These are phyloP conservation scores for Cucurbitaria berberidis DNA, from an alignment of 2,329 filamentous ascomycete genomes.

Conservation along the genomic window DNA sequence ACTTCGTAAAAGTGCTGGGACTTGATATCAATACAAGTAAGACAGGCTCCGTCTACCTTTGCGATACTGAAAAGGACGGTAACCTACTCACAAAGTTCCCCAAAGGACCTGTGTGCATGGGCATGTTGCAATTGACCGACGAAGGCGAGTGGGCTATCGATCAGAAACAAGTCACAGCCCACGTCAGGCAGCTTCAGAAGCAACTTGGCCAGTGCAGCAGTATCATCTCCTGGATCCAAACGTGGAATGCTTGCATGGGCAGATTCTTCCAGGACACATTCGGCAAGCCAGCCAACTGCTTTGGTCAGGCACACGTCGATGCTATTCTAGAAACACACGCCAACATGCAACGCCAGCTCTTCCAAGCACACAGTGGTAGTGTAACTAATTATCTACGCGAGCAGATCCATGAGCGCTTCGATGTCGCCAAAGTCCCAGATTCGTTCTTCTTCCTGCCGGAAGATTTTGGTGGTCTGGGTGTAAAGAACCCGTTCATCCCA, in stretches of 20 bases:
- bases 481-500: conserved; percentile 57
- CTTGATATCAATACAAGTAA: conserved; percentile 65
- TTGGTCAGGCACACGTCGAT: conserved; percentile 62
- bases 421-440: conserved; percentile 50
- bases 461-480: conserved; percentile 54
- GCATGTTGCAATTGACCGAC: conserved; percentile 61
- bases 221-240: conserved; percentile 65
- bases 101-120: conserved; percentile 62
- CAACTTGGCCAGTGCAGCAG: conserved; percentile 64
- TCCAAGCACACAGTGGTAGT: conserved; percentile 49
- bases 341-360: conserved; percentile 60
- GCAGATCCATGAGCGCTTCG: conserved; percentile 50
- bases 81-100: conserved; percentile 52
- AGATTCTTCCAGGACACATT: conserved; percentile 66
- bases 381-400: conserved; percentile 60
- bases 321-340: conserved; percentile 60
- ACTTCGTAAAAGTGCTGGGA: conserved; percentile 63
- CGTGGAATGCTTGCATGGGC: conserved; percentile 65
- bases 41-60: conserved; percentile 59
- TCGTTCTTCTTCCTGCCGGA: conserved; percentile 57
- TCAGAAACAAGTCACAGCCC: conserved; percentile 62
- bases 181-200: conserved; percentile 64
- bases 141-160: conserved; percentile 66
- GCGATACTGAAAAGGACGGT: conserved; percentile 27
- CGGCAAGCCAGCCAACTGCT: conserved; percentile 61